Conservation (phyloP, 768 basidiomycete species). For the Calocybe gangraenosa region DNA sequence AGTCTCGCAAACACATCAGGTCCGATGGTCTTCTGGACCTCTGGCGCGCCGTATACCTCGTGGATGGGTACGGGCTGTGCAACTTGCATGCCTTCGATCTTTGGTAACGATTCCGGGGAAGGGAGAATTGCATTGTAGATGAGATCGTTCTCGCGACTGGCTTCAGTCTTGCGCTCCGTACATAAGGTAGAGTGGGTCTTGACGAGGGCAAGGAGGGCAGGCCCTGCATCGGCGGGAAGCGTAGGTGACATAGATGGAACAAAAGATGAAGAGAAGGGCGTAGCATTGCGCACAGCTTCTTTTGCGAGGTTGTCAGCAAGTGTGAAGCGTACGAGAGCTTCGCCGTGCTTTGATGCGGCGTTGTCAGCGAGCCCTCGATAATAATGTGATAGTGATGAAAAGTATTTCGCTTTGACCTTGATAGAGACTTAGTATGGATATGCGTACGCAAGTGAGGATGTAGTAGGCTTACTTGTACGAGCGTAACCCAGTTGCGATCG, state of each 20-base stretch:
- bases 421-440: neutral
- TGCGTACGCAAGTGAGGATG: neutral
- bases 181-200: constrained; percentile 80
- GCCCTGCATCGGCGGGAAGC: constrained; percentile 81
- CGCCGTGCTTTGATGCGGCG: constrained; percentile 77
- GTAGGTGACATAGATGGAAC: constrained; percentile 70
- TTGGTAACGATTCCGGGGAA: constrained; percentile 69
- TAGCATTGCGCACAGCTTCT: constrained; percentile 70
- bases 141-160: constrained; percentile 89
- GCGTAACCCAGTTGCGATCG: constrained; percentile 88
- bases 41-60: constrained; percentile 85
- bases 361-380: constrained; percentile 79
- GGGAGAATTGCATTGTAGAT: constrained; percentile 94
- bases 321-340: constrained; percentile 74
- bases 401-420: constrained; percentile 94
- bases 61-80: constrained; percentile 90
- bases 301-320: constrained; percentile 78
- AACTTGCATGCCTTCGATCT: constrained; percentile 77
- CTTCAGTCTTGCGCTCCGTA: constrained; percentile 69
- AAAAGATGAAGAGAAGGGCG: constrained; percentile 69
- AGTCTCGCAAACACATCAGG: constrained; percentile 84
- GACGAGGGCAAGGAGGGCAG: constrained; percentile 75
- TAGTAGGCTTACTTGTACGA: constrained; percentile 67
- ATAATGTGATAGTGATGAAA: constrained; percentile 82
- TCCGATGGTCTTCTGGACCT: constrained; percentile 94